Percentiles rank a stretch among this genome's conserved stretches.
Evolutionary conservation across 1,284 basidiomycete genomes (phyloP).

Genomic region (Coniferiporia weirii): DNA sequence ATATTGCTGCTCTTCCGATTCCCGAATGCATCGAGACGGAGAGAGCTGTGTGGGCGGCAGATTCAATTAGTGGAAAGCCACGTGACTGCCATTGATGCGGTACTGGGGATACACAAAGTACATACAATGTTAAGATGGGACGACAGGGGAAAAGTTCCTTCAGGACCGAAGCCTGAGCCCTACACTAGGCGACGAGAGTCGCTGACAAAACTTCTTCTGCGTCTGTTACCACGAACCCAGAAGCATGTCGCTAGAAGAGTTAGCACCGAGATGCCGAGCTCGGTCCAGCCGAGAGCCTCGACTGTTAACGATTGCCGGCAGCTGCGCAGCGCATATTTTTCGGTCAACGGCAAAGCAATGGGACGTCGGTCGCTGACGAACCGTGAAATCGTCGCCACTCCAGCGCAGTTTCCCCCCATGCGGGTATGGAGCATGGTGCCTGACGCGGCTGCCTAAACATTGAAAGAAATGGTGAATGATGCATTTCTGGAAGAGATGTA

Average conservation of each 20-base stretch:
- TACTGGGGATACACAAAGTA: too few species aligned
- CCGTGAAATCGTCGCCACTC: conserved; percentile 48
- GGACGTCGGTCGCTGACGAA: conserved; percentile 23
- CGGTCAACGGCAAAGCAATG: conserved; percentile 8
- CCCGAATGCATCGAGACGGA: too few species aligned
- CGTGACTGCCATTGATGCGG: too few species aligned
- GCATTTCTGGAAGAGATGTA: neutral
- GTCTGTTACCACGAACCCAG: conserved; percentile 50
- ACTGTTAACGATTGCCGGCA: conserved; percentile 68
- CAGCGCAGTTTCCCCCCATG: conserved; percentile 51
- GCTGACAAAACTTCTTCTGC: conserved; percentile 41
- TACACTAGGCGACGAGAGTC: conserved; percentile 40
- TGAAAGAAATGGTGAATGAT: neutral
- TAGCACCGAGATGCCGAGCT: conserved; percentile 60
- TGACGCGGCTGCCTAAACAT: conserved; percentile 53
- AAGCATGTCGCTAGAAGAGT: conserved; percentile 53
- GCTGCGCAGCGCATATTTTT: conserved; percentile 30
- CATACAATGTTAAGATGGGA: neutral
- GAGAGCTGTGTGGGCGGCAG: too few species aligned
- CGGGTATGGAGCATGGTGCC: conserved; percentile 62
- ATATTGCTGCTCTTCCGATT: too few species aligned
- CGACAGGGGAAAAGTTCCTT: neutral
- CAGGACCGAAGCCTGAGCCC: conserved; percentile 1
- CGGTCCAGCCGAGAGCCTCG: conserved; percentile 69
- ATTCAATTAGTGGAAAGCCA: too few species aligned